A percentile compares a stretch with the other conserved stretches of the same genome.
These are phyloP conservation scores for Penicillium sp. DNA, from an alignment of 2,329 filamentous ascomycete genomes.

Conservation along the genomic window DNA sequence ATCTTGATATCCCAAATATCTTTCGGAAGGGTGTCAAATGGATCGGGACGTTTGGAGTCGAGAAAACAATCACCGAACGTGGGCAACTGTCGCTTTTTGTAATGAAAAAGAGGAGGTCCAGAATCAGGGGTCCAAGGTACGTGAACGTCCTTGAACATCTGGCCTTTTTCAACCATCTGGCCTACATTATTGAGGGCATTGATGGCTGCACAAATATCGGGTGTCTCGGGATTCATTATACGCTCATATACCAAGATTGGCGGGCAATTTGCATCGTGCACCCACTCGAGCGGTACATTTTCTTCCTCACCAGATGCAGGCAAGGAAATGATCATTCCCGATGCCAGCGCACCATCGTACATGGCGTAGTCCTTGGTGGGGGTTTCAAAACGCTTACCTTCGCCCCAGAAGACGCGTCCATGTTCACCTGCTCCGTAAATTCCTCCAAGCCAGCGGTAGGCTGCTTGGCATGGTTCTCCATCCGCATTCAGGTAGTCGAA, in stretches of 20 bases:
- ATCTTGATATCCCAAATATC: neutral
- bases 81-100: neutral
- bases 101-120: neutral
- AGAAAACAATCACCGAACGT: neutral
- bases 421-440: constrained; percentile 28
- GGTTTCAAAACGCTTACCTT: constrained; percentile 28
- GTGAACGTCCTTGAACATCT: neutral
- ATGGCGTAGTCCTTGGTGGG: constrained; percentile 20
- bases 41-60: neutral
- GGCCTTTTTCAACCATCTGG: neutral
- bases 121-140: neutral
- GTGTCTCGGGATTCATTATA: constrained; percentile 29
- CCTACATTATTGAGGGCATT: constrained; percentile 8
- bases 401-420: constrained; percentile 34
- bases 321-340: constrained; percentile 30
- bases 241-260: constrained; percentile 38
- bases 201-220: constrained; percentile 12
- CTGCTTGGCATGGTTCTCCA: constrained; percentile 15
- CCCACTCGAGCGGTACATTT: constrained; percentile 28
- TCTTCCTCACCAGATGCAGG: constrained; percentile 11
- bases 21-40: neutral
- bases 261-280: constrained; percentile 6
- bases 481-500: constrained; percentile 24
- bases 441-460: constrained; percentile 41
- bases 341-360: constrained; percentile 30